Conservation (phyloP, 2,329 filamentous ascomycete genomes). For the Mariannaea elegans region DNA sequence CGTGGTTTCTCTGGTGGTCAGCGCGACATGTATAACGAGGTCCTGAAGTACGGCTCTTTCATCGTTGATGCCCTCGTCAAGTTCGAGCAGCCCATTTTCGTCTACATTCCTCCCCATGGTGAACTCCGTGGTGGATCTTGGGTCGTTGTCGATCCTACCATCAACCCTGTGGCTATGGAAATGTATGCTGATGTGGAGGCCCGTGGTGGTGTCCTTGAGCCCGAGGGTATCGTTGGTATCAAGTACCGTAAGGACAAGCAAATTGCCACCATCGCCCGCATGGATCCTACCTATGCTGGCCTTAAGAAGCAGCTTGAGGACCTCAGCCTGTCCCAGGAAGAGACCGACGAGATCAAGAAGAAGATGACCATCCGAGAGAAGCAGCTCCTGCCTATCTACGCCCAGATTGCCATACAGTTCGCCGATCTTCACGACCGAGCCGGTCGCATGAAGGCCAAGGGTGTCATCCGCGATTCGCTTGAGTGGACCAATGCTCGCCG, state of each 20-base stretch:
- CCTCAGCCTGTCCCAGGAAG: conserved; percentile 71
- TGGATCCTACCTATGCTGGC: conserved; percentile 83
- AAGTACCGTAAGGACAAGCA: conserved; percentile 98
- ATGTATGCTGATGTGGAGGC: conserved; percentile 98
- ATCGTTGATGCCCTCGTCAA: conserved; percentile 98
- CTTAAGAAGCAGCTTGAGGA: conserved; percentile 81
- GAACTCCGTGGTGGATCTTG: conserved; percentile 98
- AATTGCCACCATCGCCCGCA: conserved; percentile 94
- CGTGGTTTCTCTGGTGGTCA: conserved; percentile 99
- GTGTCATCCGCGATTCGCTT: conserved; percentile 84
- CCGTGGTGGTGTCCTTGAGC: conserved; percentile 96
- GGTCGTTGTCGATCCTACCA: conserved; percentile 98
- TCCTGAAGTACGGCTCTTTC: conserved; percentile 98
- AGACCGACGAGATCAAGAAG: conserved; percentile 80
- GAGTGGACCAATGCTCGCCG: conserved; percentile 89
- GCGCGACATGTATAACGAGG: conserved; percentile 99
- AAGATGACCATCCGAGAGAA: conserved; percentile 89
- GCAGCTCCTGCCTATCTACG: conserved; percentile 89
- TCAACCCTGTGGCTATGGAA: conserved; percentile 96
- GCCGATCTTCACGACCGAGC: conserved; percentile 97
- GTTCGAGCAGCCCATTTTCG: conserved; percentile 98
- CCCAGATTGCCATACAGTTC: conserved; percentile 95
- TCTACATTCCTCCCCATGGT: conserved; percentile 96
- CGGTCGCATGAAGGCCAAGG: conserved; percentile 98
- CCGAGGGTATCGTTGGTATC: conserved; percentile 97